Conservation (phyloP, 164 flowering plant genomes). For the Tetracentron sinense region DNA sequence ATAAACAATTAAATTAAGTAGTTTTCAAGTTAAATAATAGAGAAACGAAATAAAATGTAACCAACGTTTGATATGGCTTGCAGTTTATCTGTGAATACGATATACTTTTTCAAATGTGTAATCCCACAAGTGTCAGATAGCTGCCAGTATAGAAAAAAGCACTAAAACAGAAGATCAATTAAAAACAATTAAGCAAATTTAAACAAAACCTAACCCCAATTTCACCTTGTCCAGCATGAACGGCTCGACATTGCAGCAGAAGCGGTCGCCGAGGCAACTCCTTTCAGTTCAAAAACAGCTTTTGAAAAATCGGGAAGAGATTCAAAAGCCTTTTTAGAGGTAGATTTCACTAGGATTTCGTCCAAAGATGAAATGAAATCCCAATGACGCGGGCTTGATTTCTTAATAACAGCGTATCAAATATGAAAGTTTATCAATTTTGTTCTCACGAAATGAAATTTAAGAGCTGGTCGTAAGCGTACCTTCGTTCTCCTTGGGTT, state of each 20-base stretch:
- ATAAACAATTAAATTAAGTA: too few species aligned
- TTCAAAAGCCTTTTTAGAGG: conserved; percentile 66
- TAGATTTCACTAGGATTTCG: conserved; percentile 51
- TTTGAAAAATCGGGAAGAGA: conserved; percentile 64
- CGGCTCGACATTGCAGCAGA: conserved; percentile 74
- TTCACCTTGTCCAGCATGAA: conserved; percentile 96
- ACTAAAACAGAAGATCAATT: neutral
- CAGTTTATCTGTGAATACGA: conserved; percentile 49
- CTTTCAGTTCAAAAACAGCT: conserved; percentile 71
- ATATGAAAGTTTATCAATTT: too few species aligned
- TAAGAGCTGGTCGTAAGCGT: neutral
- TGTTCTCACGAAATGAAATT: too few species aligned
- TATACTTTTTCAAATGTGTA: conserved; percentile 72
- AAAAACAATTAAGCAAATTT: too few species aligned
- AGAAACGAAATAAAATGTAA: conserved; percentile 2
- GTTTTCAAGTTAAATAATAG: too few species aligned
- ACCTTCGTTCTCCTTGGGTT: conserved; percentile 83
- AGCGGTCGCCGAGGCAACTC: conserved; percentile 90
- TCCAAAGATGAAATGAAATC: conserved; percentile 60
- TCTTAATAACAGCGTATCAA: neutral
- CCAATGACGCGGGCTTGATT: conserved; percentile 70
- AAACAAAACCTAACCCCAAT: too few species aligned
- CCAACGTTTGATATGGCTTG: conserved; percentile 74
- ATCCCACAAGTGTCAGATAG: conserved; percentile 66
- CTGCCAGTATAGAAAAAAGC: conserved; percentile 48